phyloP scores from a whole-genome alignment of 116 monocot species.

The Posidonia oceanica region DNA sequence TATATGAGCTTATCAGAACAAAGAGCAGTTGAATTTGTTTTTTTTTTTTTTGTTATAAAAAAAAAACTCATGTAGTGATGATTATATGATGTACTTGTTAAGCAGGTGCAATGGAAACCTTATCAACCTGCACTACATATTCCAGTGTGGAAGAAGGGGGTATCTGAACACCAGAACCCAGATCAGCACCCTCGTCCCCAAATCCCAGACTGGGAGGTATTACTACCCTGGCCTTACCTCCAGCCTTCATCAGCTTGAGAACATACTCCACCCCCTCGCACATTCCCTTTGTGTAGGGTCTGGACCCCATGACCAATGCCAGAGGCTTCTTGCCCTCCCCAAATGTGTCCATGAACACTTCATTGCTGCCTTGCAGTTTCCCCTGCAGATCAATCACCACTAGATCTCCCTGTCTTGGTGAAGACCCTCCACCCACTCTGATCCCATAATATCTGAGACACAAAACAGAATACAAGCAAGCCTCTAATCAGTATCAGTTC shows the following conservation, averaged over 20 bases:
- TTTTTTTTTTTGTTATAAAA: no score
- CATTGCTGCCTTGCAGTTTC: constrained; percentile 33
- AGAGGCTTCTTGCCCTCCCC: constrained; percentile 48
- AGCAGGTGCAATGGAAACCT: constrained; percentile 77
- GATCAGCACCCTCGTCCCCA: constrained; percentile 69
- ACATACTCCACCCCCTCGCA: constrained; percentile 80
- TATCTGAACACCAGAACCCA: constrained; percentile 34
- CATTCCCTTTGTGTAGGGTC: constrained; percentile 90
- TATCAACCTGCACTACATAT: constrained; percentile 68
- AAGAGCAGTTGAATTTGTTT: no score
- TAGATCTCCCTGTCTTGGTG: constrained; percentile 59
- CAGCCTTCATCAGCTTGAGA: constrained; percentile 66
- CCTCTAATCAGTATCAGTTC: no score
- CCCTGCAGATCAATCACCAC: constrained; percentile 77
- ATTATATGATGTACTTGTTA: neutral
- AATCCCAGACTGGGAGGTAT: constrained; percentile 66
- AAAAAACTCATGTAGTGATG: neutral
- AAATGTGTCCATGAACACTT: constrained; percentile 78
- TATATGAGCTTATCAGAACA: no score
- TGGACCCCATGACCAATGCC: constrained; percentile 88
- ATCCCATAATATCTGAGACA: constrained; percentile 54
- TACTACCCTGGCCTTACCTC: constrained; percentile 61
- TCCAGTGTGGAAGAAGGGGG: constrained; percentile 50
- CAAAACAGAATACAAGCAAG: neutral
- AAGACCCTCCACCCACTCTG: constrained; percentile 69